Evolutionary conservation across 2,329 filamentous ascomycete species (phyloP).

Genomic region (Neospermospora avenae): DNA sequence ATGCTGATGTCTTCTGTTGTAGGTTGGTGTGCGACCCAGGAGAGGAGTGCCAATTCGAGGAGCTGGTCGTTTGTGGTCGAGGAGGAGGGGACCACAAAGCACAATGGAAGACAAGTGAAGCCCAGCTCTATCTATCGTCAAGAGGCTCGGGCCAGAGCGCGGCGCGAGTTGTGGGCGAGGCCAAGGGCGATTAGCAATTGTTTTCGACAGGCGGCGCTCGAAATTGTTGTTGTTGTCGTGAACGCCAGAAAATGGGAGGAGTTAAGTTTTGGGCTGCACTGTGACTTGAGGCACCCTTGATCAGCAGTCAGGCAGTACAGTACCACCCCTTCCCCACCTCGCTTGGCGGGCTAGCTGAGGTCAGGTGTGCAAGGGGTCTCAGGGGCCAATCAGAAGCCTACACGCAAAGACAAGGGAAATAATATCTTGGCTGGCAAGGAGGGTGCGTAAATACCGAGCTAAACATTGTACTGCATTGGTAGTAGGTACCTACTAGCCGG

Average conservation of each 20-base stretch:
- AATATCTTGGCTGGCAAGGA: neutral
- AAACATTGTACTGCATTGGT: no score
- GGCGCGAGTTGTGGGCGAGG: neutral
- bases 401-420: neutral
- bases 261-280: neutral
- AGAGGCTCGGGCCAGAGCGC: constrained; percentile 8
- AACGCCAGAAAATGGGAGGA: neutral
- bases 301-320: no score
- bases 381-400: neutral
- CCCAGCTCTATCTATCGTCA: constrained; percentile 15
- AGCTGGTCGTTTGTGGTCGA: neutral
- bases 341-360: neutral
- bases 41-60: constrained; percentile 4
- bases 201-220: neutral
- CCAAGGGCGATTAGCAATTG: constrained; percentile 10
- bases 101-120: constrained; percentile 17
- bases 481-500: no score
- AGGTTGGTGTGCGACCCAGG: constrained; percentile 13
- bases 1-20: constrained; percentile 31
- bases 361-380: neutral
- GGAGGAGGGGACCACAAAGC: neutral
- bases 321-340: neutral
- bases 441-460: neutral
- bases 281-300: constrained; percentile 7
- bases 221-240: constrained; percentile 10